A percentile compares a stretch with the other conserved stretches of the same genome.
Evolutionary conservation across 75 land plant genomes (phyloP).

Genomic region (Cryptomeria japonica): DNA sequence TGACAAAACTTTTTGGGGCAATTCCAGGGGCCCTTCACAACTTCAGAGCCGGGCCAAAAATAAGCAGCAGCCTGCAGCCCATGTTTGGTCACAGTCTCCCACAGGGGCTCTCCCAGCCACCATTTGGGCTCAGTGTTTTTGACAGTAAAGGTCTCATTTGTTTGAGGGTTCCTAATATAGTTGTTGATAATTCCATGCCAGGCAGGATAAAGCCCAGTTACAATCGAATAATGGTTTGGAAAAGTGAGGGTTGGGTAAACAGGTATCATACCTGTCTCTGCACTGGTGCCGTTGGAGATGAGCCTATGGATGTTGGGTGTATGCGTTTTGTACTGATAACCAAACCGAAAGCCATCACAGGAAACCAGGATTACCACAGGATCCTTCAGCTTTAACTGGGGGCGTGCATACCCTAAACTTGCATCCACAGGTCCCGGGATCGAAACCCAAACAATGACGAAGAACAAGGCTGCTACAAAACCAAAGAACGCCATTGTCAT

Average conservation of each 20-base stretch:
- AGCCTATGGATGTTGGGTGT: conserved; percentile 58
- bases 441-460: conserved; percentile 15
- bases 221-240: conserved; percentile 97
- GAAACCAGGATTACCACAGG: conserved; percentile 80
- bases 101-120: conserved; percentile 95
- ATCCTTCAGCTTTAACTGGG: conserved; percentile 41
- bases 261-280: conserved; percentile 78
- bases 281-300: conserved; percentile 76
- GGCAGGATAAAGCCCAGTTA: conserved; percentile 85
- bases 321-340: conserved; percentile 77
- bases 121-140: conserved; percentile 72
- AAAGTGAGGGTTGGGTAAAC: conserved; percentile 93
- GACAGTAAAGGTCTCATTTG: conserved; percentile 58
- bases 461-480: conserved; percentile 17
- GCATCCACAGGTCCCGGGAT: not conserved
- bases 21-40: conserved; percentile 64
- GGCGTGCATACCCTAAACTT: conserved; percentile 23
- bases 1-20: conserved; percentile 52
- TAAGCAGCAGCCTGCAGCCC: conserved; percentile 75
- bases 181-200: conserved; percentile 87
- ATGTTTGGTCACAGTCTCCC: conserved; percentile 84
- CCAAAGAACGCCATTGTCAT: not conserved
- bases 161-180: conserved; percentile 60
- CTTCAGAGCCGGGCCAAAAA: conserved; percentile 97
- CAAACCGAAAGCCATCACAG: conserved; percentile 89